Percentiles rank a stretch among this genome's conserved stretches.
Conservation (phyloP, 2,329 filamentous ascomycete species). For the Venturia effusa region DNA sequence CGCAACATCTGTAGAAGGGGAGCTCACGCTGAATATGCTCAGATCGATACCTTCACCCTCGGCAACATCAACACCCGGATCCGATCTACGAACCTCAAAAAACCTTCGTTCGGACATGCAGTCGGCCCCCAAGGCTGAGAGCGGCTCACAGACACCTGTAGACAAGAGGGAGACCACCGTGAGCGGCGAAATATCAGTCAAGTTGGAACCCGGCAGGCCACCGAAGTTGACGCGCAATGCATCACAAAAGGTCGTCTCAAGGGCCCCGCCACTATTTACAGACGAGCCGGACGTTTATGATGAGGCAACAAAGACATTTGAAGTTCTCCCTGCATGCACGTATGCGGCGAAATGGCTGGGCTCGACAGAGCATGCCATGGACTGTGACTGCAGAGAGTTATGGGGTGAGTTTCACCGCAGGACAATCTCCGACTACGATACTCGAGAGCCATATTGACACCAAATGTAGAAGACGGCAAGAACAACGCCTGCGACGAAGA, state of each 20-base stretch:
- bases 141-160: conserved; percentile 26
- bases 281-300: conserved; percentile 68
- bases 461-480: conserved; percentile 28
- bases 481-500: conserved; percentile 92
- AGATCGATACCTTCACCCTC: conserved; percentile 12
- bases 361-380: conserved; percentile 81
- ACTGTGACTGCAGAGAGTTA: conserved; percentile 91
- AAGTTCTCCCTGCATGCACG: conserved; percentile 71
- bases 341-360: conserved; percentile 90
- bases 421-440: conserved; percentile 12
- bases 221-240: conserved; percentile 64
- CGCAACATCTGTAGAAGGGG: conserved; percentile 19
- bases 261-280: conserved; percentile 56
- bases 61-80: conserved; percentile 16
- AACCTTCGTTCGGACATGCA: conserved; percentile 21
- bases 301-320: conserved; percentile 66
- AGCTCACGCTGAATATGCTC: conserved; percentile 15
- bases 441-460: conserved; percentile 9
- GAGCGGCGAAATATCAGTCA: conserved; percentile 50
- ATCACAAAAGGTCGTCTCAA: conserved; percentile 56
- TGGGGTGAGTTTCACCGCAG: conserved; percentile 59
- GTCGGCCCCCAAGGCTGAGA: conserved; percentile 23
- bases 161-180: conserved; percentile 42
- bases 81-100: conserved; percentile 20
- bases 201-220: conserved; percentile 53